A percentile compares a stretch with the other conserved stretches of the same genome.
These are phyloP conservation scores for Orobanche coerulescens DNA, from an alignment of 257 asterid species.

Conservation along the genomic window DNA sequence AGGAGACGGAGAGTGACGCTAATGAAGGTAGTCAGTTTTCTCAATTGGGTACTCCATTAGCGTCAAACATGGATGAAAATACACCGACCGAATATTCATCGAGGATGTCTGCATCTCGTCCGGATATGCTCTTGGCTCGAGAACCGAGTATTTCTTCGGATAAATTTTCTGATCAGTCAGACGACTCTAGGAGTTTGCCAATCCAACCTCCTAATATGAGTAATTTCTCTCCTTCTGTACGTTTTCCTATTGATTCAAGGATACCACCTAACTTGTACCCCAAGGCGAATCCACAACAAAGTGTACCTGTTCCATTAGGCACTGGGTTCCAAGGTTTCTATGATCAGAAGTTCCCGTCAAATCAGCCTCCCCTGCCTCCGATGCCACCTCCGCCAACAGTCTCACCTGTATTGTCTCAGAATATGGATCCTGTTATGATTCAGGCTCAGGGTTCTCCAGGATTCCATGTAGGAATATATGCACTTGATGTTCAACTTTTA, in stretches of 20 bases:
- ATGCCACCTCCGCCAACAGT: constrained; percentile 57
- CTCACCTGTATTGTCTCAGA: constrained; percentile 42
- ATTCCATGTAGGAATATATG: not conserved
- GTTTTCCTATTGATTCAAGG: constrained; percentile 47
- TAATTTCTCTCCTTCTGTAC: constrained; percentile 36
- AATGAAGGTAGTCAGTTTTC: constrained; percentile 55
- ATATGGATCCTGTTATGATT: constrained; percentile 33
- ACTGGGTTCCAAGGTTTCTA: constrained; percentile 52
- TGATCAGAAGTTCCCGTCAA: constrained; percentile 51
- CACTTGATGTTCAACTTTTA: constrained; percentile 32
- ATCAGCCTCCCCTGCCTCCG: constrained; percentile 72
- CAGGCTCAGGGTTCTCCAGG: constrained; percentile 23
- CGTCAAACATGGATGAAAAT: constrained; percentile 60
- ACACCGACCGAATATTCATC: constrained; percentile 68
- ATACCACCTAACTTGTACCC: constrained; percentile 39
- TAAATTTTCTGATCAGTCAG: constrained; percentile 49
- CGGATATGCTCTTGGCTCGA: constrained; percentile 45
- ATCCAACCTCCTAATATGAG: constrained; percentile 31
- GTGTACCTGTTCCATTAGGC: constrained; percentile 31
- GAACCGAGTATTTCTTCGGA: constrained; percentile 80
- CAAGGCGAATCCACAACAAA: constrained; percentile 31
- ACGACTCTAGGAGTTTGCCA: constrained; percentile 42
- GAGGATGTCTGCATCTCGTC: constrained; percentile 67
- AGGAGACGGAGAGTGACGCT: constrained; percentile 73
- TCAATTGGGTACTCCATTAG: constrained; percentile 42